Base-by-base conservation (phyloP, 495 filamentous ascomycete species). In the Physcia stellaris region DNA sequence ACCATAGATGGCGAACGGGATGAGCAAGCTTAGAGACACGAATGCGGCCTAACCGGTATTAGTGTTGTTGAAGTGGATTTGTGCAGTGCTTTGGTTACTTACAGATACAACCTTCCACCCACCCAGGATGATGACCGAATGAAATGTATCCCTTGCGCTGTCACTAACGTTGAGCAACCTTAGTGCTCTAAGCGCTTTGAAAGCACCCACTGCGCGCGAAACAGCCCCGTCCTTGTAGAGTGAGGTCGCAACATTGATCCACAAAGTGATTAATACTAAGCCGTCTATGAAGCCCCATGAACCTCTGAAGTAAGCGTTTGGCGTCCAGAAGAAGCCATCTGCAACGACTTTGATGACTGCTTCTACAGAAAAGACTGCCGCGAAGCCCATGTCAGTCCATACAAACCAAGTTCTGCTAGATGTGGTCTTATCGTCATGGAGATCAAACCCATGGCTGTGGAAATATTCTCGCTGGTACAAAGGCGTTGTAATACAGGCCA, bases 251-350 rank as follows among this genome's bases (percentile, higher is more conserved):
- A 99, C 90, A 52, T 87, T 95, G 51, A 94, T 82, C 90, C 90
- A 99, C 4, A 99, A 76, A 0, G 90, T 96, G 40, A 94, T 58
- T 32, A 99, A 67, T 41, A 99, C 90, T 36, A 96, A 51, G 19
- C 81, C 90, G 55, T 99, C 90, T 41, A 99, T 95, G 40, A 94
- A 79, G 19, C 90, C 90, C 90, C 90, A 99, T 0, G 87, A 88
- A 44, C 90, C 82, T 44, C 90, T 75, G 57, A 94, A 90, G 48
- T 92, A 99, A 4, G 90, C 92, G 62, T 99, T 95, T 0, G 90
- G 90, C 0, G 90, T 94, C 75, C 80, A 96, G 58, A 95, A 87
- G 51, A 94, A 83, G 15, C 90, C 90, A 63, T 99, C 90, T 0
- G 90, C 90, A 43, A 99, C 74, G 24, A 95, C 79, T 58, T 96